These are phyloP conservation scores for Aphanomyces cochlioides DNA, from an alignment of 352 stramenopile genomes.

Conservation along the genomic window DNA sequence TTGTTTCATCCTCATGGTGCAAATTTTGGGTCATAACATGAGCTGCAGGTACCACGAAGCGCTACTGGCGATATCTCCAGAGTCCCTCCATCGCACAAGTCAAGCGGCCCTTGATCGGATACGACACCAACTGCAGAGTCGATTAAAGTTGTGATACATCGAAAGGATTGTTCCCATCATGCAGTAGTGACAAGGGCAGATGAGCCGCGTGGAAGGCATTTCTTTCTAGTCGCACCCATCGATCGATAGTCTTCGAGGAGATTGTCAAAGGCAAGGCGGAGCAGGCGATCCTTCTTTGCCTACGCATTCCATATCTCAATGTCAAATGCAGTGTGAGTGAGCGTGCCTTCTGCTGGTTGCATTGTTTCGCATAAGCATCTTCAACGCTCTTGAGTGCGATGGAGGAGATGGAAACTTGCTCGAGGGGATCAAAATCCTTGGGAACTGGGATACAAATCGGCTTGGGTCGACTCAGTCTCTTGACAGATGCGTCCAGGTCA, in stretches of 20 bases:
- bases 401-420: not conserved
- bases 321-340: no score
- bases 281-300: slow-evolving; percentile 5
- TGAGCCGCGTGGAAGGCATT: no score
- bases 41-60: no score
- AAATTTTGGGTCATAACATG: no score
- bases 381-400: not conserved
- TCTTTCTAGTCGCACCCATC: not conserved
- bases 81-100: no score
- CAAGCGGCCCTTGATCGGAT: no score
- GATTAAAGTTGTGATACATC: no score
- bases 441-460: not conserved
- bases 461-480: not conserved
- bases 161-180: no score
- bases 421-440: not conserved
- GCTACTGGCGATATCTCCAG: no score
- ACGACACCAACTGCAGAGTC: no score
- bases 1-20: no score
- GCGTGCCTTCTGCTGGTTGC: not conserved
- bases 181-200: no score
- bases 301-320: not conserved
- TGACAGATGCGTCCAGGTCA: not conserved
- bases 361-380: slow-evolving; percentile 3
- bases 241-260: slow-evolving; percentile 10
- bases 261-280: not conserved